Conservation (phyloP, 768 basidiomycete genomes). For the Austroboletus eburneus region DNA sequence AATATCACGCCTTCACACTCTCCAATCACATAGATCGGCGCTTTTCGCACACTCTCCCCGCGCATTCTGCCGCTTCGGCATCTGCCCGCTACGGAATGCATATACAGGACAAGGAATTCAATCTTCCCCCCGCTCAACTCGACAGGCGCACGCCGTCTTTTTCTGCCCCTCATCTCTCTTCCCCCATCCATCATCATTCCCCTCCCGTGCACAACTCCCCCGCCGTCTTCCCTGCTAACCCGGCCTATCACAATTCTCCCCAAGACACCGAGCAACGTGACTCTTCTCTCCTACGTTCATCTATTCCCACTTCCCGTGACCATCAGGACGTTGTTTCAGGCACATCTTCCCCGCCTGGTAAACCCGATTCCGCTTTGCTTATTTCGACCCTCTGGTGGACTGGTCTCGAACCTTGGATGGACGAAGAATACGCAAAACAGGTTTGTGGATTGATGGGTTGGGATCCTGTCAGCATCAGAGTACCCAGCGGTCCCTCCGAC, state of each 20-base stretch:
- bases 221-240: constrained; percentile 17
- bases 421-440: constrained; percentile 90
- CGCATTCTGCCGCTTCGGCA: constrained; percentile 25
- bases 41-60: constrained; percentile 11
- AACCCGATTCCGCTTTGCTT: constrained; percentile 30
- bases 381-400: constrained; percentile 79
- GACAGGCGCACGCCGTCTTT: constrained; percentile 32
- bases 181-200: constrained; percentile 45
- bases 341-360: constrained; percentile 23
- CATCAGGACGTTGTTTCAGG: constrained; percentile 12
- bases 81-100: constrained; percentile 34
- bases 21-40: constrained; percentile 22
- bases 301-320: constrained; percentile 16
- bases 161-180: constrained; percentile 27
- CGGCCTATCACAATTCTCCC: constrained; percentile 15
- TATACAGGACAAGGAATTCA: constrained; percentile 36
- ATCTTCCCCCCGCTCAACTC: constrained; percentile 13
- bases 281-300: constrained; percentile 11
- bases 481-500: constrained; percentile 61
- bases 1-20: constrained; percentile 12
- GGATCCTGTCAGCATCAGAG: constrained; percentile 72
- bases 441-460: constrained; percentile 85
- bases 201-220: constrained; percentile 29
- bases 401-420: constrained; percentile 95
- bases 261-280: constrained; percentile 23